Conservation (phyloP, 495 filamentous ascomycete species). For the Penicillium soppii region DNA sequence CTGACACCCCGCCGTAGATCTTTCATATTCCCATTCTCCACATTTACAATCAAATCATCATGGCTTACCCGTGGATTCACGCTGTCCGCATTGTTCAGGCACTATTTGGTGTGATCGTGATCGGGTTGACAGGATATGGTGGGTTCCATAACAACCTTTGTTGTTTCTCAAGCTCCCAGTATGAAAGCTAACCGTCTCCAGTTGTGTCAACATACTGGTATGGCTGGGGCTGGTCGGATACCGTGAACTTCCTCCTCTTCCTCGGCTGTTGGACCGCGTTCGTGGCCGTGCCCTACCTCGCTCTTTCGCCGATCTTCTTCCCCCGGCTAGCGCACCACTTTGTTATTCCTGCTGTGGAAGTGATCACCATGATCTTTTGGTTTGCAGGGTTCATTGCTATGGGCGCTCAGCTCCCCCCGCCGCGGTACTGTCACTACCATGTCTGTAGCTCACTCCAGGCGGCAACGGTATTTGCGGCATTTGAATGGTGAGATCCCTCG, state of each 20-base stretch:
- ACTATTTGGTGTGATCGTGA: constrained; percentile 66
- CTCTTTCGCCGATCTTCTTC: constrained; percentile 59
- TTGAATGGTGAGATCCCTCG: constrained; percentile 51
- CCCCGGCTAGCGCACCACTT: constrained; percentile 57
- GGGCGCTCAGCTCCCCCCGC: constrained; percentile 55
- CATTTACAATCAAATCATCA: constrained; percentile 17
- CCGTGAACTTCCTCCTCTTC: constrained; percentile 73
- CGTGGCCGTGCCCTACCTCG: constrained; percentile 64
- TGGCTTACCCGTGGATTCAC: constrained; percentile 49
- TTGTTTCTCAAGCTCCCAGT: background rate
- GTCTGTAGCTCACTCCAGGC: constrained; percentile 52
- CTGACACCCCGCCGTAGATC: background rate
- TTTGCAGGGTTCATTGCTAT: constrained; percentile 79
- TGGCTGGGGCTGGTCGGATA: constrained; percentile 34
- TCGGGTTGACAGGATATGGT: constrained; percentile 74
- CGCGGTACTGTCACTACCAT: constrained; percentile 43
- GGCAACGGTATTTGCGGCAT: constrained; percentile 52
- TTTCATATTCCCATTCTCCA: background rate
- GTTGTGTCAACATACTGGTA: constrained; percentile 26
- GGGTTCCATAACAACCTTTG: constrained; percentile 18
- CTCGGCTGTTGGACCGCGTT: constrained; percentile 67
- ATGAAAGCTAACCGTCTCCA: constrained; percentile 17
- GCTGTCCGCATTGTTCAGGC: constrained; percentile 63
- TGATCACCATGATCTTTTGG: constrained; percentile 82
- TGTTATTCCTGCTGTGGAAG: constrained; percentile 63